Conservation (phyloP, 805 yeast species). For the Lachancea quebecensis region DNA sequence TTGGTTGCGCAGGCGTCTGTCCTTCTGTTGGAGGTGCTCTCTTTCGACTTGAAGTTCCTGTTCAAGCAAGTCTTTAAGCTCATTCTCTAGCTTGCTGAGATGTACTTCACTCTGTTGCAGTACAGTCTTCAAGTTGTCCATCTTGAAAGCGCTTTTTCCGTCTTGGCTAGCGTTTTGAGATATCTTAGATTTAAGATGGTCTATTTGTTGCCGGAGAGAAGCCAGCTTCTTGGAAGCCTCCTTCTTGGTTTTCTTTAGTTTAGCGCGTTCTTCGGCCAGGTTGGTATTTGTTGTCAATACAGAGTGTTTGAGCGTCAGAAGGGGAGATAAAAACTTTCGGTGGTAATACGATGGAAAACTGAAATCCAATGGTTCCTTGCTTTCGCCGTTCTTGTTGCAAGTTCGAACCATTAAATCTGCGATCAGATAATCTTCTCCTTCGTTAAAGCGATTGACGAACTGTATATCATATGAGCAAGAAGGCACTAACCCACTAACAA, state of each 20-base stretch:
- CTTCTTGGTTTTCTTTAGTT: conserved; percentile 48
- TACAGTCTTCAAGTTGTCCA: conserved; percentile 42
- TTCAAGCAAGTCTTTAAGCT: conserved; percentile 12
- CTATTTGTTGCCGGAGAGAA: conserved; percentile 50
- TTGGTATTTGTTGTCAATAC: conserved; percentile 57
- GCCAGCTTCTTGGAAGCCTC: conserved; percentile 51
- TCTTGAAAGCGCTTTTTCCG: conserved; percentile 47
- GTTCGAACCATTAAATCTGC: conserved; percentile 38
- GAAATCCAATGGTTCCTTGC: conserved; percentile 21
- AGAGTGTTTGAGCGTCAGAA: conserved; percentile 58
- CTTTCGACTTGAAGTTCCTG: conserved; percentile 28
- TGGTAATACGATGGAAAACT: conserved; percentile 32
- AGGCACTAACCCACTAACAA: conserved; percentile 60
- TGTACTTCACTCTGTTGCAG: conserved; percentile 33
- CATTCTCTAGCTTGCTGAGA: conserved; percentile 17
- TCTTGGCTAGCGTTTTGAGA: conserved; percentile 46
- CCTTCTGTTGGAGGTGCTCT: conserved; percentile 32
- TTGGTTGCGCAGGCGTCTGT: conserved; percentile 30
- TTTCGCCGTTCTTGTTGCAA: conserved; percentile 15
- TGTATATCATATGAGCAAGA: conserved; percentile 55
- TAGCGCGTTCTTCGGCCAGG: conserved; percentile 49
- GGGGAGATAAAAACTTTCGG: conserved; percentile 45
- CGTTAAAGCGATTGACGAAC: conserved; percentile 33
- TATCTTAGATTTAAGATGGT: conserved; percentile 41
- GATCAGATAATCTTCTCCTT: conserved; percentile 30